Evolutionary conservation across 352 stramenopile genomes (phyloP).

Genomic region (Phytopythium montanum): DNA sequence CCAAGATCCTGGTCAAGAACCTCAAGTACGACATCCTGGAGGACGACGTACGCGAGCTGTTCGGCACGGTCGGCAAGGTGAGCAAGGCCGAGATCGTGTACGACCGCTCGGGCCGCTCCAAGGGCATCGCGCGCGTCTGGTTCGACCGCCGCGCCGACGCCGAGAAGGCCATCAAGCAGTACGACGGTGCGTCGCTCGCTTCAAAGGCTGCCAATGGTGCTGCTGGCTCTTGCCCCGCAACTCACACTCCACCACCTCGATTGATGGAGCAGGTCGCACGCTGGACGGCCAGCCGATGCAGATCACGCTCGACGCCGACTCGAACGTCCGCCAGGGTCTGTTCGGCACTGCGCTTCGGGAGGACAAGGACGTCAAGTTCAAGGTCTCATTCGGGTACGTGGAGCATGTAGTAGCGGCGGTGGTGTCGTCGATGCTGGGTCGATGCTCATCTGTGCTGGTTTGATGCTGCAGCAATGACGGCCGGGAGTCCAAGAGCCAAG

Average conservation of each 20-base stretch:
- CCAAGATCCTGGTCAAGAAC: constrained; percentile 83
- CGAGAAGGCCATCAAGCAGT: constrained; percentile 83
- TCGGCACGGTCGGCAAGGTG: constrained; percentile 72
- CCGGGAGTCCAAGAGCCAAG: constrained; percentile 24
- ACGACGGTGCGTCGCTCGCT: constrained; percentile 40
- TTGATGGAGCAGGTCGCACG: constrained; percentile 65
- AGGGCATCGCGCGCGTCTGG: constrained; percentile 77
- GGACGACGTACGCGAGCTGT: constrained; percentile 79
- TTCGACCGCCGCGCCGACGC: constrained; percentile 61
- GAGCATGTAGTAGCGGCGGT: not conserved
- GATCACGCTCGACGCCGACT: constrained; percentile 63
- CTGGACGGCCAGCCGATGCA: constrained; percentile 74
- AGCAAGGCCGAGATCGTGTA: constrained; percentile 80
- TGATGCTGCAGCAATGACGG: constrained; percentile 12
- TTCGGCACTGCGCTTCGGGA: constrained; percentile 74
- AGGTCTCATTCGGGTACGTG: constrained; percentile 71
- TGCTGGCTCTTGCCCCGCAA: no score
- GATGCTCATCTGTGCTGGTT: not conserved
- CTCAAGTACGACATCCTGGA: constrained; percentile 83
- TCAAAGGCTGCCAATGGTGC: no score
- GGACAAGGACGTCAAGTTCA: constrained; percentile 72
- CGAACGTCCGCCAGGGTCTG: constrained; percentile 71
- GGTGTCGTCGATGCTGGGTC: not conserved
- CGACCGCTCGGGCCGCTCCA: constrained; percentile 77
- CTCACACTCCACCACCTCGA: no score